phyloP scores from a whole-genome alignment of 306 rosid genomes.

The Acacia acuminata region DNA sequence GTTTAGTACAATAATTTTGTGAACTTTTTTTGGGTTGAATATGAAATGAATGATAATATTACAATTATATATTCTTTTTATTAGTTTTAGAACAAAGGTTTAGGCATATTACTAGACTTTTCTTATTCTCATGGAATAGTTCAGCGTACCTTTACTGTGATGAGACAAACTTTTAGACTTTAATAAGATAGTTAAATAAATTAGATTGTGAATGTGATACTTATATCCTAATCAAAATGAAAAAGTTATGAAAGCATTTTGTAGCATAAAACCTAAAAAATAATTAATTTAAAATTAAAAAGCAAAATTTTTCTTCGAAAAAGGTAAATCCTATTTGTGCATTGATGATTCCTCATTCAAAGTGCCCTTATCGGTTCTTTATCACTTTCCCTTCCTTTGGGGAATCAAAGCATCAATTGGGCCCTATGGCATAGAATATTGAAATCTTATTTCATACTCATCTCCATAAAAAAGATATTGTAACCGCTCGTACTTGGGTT shows the following conservation, averaged over 20 bases:
- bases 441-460: conserved; percentile 31
- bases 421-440: conserved; percentile 22
- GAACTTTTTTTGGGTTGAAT: not conserved
- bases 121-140: conserved; percentile 2
- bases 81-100: not conserved
- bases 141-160: conserved; percentile 10
- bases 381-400: not conserved
- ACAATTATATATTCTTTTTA: not conserved
- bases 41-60: not conserved
- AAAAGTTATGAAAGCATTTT: not conserved
- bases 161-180: conserved; percentile 24
- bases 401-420: conserved; percentile 38
- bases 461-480: not conserved
- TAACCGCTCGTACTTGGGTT: no score
- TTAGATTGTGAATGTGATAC: conserved; percentile 23
- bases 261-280: not conserved
- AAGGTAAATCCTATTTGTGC: not conserved
- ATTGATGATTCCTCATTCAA: conserved; percentile 35
- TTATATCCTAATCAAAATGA: not conserved
- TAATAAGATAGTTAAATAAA: conserved; percentile 34
- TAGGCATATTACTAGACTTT: not conserved
- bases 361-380: conserved; percentile 30
- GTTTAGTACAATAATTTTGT: not conserved
- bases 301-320: not conserved
- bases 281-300: not conserved